Evolutionary conservation across 257 asterid genomes (phyloP).

Genomic region (Scutellaria baicalensis): DNA sequence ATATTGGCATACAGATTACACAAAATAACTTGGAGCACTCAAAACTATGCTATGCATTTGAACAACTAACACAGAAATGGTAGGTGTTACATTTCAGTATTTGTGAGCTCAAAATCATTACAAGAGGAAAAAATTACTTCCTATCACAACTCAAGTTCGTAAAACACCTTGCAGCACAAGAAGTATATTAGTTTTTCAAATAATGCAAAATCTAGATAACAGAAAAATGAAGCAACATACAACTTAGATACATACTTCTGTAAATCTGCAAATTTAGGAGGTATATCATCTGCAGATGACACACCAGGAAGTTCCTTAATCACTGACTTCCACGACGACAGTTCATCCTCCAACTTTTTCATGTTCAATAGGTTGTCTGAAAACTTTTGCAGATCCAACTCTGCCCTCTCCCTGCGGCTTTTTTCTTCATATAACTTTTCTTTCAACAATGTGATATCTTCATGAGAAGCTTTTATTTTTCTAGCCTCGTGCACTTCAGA

Average conservation of each 20-base stretch:
- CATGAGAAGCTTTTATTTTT: constrained; percentile 72
- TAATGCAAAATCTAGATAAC: constrained; percentile 1
- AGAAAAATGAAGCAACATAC: background rate
- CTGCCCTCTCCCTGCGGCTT: constrained; percentile 76
- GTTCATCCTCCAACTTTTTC: constrained; percentile 67
- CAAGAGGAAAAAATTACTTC: background rate
- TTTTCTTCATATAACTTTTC: constrained; percentile 84
- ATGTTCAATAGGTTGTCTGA: constrained; percentile 42
- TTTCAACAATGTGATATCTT: constrained; percentile 63
- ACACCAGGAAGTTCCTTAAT: constrained; percentile 83
- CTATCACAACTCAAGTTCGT: background rate
- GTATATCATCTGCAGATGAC: constrained; percentile 73
- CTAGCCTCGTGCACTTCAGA: constrained; percentile 88
- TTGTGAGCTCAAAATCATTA: background rate
- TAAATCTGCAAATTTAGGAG: constrained; percentile 53
- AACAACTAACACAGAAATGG: background rate
- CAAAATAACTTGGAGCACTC: constrained; percentile 5
- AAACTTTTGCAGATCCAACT: constrained; percentile 61
- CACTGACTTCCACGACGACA: constrained; percentile 72
- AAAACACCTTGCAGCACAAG: background rate
- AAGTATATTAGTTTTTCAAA: background rate
- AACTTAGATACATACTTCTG: constrained; percentile 54
- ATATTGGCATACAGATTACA: background rate
- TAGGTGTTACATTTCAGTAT: background rate
- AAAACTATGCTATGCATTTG: constrained; percentile 5